These are phyloP conservation scores for Rhodosporidiobolus sp. DNA, from an alignment of 768 basidiomycete species.

Conservation along the genomic window DNA sequence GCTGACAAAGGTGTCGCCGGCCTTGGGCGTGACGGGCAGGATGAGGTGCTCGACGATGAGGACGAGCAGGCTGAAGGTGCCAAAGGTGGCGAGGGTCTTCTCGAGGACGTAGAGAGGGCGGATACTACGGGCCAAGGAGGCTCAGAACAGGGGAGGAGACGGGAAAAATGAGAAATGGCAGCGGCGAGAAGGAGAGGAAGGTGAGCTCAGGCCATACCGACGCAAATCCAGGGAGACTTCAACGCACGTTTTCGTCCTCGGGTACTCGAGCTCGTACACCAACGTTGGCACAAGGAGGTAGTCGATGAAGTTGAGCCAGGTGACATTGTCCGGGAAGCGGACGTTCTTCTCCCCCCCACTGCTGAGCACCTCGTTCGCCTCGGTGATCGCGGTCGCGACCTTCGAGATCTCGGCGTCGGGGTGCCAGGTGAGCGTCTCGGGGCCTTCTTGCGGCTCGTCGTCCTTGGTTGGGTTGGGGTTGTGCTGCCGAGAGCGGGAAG, in stretches of 20 bases:
- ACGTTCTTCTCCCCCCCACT: conserved; percentile 66
- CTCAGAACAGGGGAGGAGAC: too few species aligned
- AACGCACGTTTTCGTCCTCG: conserved; percentile 73
- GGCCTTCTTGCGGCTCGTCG: conserved; percentile 5
- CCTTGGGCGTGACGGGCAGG: conserved; percentile 63
- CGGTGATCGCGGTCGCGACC: conserved; percentile 71
- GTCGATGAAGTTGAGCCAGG: conserved; percentile 71
- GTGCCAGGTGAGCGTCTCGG: conserved; percentile 59
- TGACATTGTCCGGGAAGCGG: conserved; percentile 81
- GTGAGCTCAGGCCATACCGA: neutral
- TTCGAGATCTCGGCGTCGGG: conserved; percentile 63
- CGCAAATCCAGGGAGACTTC: too few species aligned
- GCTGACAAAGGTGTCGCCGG: conserved; percentile 64
- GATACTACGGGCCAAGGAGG: conserved; percentile 46
- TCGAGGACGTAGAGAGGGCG: conserved; percentile 73
- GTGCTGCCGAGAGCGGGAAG: neutral
- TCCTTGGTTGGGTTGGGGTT: neutral
- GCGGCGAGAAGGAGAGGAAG: neutral
- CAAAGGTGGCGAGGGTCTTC: conserved; percentile 79
- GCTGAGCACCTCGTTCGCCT: conserved; percentile 70
- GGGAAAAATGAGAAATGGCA: neutral
- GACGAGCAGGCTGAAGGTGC: conserved; percentile 87
- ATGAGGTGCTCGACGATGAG: conserved; percentile 89
- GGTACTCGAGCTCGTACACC: conserved; percentile 95
- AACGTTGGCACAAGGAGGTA: conserved; percentile 87